Percentiles rank a stretch among this genome's conserved stretches.
Evolutionary conservation across 2,329 filamentous ascomycete genomes (phyloP).

Genomic region (Penicillium italicum): DNA sequence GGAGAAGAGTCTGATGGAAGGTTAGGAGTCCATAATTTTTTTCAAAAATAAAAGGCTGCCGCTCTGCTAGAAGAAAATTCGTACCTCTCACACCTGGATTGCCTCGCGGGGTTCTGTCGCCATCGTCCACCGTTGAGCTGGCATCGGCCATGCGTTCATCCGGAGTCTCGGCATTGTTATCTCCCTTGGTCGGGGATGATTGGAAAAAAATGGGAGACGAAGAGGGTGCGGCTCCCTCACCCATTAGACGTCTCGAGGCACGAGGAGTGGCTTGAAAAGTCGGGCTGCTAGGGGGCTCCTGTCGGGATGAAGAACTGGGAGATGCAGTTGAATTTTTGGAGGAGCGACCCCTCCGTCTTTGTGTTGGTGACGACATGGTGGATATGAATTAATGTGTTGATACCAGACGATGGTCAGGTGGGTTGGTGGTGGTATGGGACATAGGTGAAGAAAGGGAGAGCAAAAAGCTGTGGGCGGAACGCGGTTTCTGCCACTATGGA

Average conservation of each 20-base stretch:
- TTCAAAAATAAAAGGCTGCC: background rate
- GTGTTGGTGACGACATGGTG: constrained; percentile 45
- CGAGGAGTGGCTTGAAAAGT: constrained; percentile 46
- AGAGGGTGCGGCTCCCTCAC: constrained; percentile 48
- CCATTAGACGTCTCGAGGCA: constrained; percentile 41
- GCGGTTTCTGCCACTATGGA: constrained; percentile 19
- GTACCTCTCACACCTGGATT: constrained; percentile 41
- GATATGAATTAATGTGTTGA: constrained; percentile 18
- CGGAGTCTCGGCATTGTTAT: constrained; percentile 38
- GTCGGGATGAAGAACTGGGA: constrained; percentile 32
- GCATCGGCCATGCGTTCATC: constrained; percentile 44
- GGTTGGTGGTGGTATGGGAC: constrained; percentile 12
- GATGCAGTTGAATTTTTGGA: constrained; percentile 42
- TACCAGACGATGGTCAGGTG: constrained; percentile 15
- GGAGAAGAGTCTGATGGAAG: constrained; percentile 74
- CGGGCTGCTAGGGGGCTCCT: constrained; percentile 36
- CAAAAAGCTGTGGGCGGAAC: constrained; percentile 24
- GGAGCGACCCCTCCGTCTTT: constrained; percentile 41
- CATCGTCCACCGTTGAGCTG: constrained; percentile 49
- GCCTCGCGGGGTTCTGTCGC: constrained; percentile 44
- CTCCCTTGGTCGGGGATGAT: constrained; percentile 54
- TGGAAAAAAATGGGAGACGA: constrained; percentile 81
- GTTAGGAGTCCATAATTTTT: constrained; percentile 19
- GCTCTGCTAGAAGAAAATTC: background rate
- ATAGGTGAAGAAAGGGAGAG: constrained; percentile 22